phyloP scores from a whole-genome alignment of 2,329 filamentous ascomycete species.

The Claviceps quebecensis region DNA sequence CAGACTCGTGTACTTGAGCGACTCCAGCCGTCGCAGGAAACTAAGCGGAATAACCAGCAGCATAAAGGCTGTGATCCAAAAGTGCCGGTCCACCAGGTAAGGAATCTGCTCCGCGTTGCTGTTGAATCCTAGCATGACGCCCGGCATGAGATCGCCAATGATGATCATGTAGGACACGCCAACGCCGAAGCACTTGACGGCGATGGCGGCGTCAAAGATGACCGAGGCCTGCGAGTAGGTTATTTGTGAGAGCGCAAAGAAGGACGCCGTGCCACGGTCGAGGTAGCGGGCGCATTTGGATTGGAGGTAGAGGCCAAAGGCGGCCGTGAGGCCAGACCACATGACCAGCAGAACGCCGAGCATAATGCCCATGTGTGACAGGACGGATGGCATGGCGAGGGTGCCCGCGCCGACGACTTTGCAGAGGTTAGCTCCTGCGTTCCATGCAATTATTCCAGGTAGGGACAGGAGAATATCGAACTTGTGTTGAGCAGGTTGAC shows the following conservation, averaged over 20 bases:
- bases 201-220: conserved; percentile 89
- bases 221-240: conserved; percentile 95
- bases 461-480: conserved; percentile 27
- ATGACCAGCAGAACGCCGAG: conserved; percentile 73
- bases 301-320: conserved; percentile 90
- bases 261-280: conserved; percentile 75
- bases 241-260: conserved; percentile 92
- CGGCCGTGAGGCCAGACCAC: conserved; percentile 80
- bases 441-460: background rate
- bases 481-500: conserved; percentile 96
- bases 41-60: conserved; percentile 87
- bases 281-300: conserved; percentile 86
- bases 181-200: conserved; percentile 95
- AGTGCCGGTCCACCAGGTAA: conserved; percentile 79
- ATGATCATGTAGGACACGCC: conserved; percentile 97
- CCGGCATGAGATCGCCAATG: conserved; percentile 96
- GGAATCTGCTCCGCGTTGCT: conserved; percentile 44
- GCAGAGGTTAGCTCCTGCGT: conserved; percentile 7
- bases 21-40: conserved; percentile 82
- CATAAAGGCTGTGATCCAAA: conserved; percentile 98
- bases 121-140: conserved; percentile 72
- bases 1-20: conserved; percentile 91
- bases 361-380: conserved; percentile 89
- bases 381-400: conserved; percentile 84
- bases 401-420: conserved; percentile 86